Percentiles rank a stretch among this genome's conserved stretches.
These are phyloP conservation scores for Artemisia argyi DNA, from an alignment of 129 eudicot genomes.

Conservation along the genomic window DNA sequence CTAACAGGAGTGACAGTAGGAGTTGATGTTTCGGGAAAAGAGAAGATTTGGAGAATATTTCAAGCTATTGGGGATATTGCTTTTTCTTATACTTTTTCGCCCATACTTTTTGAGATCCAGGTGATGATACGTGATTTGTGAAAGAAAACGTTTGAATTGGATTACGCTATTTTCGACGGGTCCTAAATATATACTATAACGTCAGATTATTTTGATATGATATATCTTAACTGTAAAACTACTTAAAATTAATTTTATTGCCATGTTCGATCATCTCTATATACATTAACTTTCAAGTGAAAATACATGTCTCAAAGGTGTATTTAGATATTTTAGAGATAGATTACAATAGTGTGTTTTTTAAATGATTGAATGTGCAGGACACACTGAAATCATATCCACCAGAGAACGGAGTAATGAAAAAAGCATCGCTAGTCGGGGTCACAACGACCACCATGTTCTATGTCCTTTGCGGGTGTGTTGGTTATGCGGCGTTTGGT, in stretches of 20 bases:
- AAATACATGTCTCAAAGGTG: neutral
- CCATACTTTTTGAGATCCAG: slow-evolving; percentile 85
- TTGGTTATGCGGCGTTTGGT: slow-evolving; percentile 77
- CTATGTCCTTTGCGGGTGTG: slow-evolving; percentile 58
- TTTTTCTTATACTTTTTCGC: slow-evolving; percentile 71
- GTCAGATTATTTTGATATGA: too few relatives aligned
- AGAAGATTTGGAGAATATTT: slow-evolving; percentile 71
- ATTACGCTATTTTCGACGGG: neutral
- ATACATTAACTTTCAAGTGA: too few relatives aligned
- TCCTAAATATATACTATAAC: neutral
- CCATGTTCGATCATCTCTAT: too few relatives aligned
- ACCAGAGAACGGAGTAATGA: slow-evolving; percentile 73
- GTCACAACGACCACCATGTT: slow-evolving; percentile 65
- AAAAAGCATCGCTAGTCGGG: slow-evolving; percentile 61
- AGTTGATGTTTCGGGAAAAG: slow-evolving; percentile 42
- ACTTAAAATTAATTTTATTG: too few relatives aligned
- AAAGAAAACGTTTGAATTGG: too few relatives aligned
- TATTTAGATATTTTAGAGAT: neutral
- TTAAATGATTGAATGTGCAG: slow-evolving; percentile 24
- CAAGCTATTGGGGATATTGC: slow-evolving; percentile 89
- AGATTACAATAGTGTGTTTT: neutral
- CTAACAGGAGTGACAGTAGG: slow-evolving; percentile 60
- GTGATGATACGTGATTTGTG: slow-evolving; percentile 12
- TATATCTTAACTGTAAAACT: too few relatives aligned
- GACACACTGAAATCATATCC: slow-evolving; percentile 72